Conservation (phyloP, 2,329 filamentous ascomycete species). For the Fusarium brachygibbosum region DNA sequence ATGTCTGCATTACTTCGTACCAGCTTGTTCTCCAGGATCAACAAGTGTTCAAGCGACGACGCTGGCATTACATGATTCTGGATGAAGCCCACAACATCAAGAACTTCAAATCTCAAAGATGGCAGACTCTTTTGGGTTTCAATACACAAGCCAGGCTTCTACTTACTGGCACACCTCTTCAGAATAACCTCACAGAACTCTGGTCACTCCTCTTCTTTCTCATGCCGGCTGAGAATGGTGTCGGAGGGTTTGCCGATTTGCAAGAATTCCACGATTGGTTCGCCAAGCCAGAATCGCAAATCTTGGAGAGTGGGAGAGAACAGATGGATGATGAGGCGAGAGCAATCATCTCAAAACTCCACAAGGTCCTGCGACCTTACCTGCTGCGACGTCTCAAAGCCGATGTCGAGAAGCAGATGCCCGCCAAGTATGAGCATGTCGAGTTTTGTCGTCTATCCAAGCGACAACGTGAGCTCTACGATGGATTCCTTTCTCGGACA, state of each 20-base stretch:
- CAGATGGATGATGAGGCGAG: constrained; percentile 95
- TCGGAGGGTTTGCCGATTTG: constrained; percentile 93
- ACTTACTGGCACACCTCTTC: constrained; percentile 92
- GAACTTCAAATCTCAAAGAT: constrained; percentile 97
- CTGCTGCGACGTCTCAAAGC: constrained; percentile 91
- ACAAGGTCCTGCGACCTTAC: constrained; percentile 93
- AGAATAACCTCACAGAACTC: constrained; percentile 96
- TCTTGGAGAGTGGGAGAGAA: constrained; percentile 92
- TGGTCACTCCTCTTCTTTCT: constrained; percentile 98
- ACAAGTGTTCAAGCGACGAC: constrained; percentile 89
- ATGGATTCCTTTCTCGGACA: constrained; percentile 91
- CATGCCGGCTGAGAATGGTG: constrained; percentile 89
- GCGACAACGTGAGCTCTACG: constrained; percentile 93
- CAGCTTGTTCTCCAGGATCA: constrained; percentile 95
- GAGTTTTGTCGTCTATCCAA: constrained; percentile 96
- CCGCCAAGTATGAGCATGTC: constrained; percentile 96
- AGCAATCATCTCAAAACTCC: constrained; percentile 90
- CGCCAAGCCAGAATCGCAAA: constrained; percentile 93
- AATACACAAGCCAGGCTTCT: constrained; percentile 89
- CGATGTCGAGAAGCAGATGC: constrained; percentile 99
- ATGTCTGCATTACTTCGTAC: constrained; percentile 98
- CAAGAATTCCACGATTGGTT: constrained; percentile 97
- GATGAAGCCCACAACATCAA: constrained; percentile 99
- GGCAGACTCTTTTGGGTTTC: constrained; percentile 95
- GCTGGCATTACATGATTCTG: constrained; percentile 98